These are phyloP conservation scores for Yamagishiella unicocca DNA, from an alignment of 139 green algal genomes.

Conservation along the genomic window DNA sequence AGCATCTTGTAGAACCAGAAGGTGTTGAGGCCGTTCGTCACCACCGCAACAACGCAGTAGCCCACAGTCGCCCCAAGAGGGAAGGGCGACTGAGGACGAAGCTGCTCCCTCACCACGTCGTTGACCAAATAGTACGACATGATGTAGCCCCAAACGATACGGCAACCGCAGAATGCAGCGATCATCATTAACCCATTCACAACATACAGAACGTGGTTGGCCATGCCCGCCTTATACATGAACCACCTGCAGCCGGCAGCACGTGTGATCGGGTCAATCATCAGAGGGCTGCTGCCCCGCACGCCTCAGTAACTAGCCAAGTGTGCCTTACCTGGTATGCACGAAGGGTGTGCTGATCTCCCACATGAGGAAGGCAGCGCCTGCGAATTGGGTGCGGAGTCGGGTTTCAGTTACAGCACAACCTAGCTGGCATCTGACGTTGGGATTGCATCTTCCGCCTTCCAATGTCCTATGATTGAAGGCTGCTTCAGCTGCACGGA, in stretches of 20 bases:
- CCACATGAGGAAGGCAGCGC: conserved; percentile 70
- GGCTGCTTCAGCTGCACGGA: too few relatives aligned
- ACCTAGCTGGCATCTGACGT: too few relatives aligned
- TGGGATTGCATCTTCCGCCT: too few relatives aligned
- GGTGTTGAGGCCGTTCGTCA: conserved; percentile 66
- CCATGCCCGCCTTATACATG: conserved; percentile 57
- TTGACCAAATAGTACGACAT: not conserved
- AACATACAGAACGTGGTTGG: conserved; percentile 53
- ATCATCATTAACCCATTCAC: conserved; percentile 63
- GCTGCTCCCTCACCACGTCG: conserved; percentile 20
- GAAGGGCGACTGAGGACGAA: conserved; percentile 18
- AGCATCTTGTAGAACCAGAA: conserved; percentile 69
- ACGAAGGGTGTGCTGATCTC: conserved; percentile 71
- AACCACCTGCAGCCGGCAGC: conserved; percentile 73
- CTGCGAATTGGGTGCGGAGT: too few relatives aligned
- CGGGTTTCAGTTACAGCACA: too few relatives aligned
- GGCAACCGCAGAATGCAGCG: conserved; percentile 53
- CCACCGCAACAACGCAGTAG: conserved; percentile 59
- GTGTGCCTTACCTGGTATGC: conserved; percentile 51
- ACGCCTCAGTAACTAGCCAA: too few relatives aligned
- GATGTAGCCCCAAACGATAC: conserved; percentile 51
- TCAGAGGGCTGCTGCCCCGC: too few relatives aligned
- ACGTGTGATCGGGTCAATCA: too few relatives aligned
- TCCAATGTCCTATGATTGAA: too few relatives aligned
- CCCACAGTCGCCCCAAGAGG: conserved; percentile 46